Percentiles rank a stretch among this genome's conserved stretches.
Conservation (phyloP, 208 protist genomes). For the Acanthamoeba polyphaga region DNA sequence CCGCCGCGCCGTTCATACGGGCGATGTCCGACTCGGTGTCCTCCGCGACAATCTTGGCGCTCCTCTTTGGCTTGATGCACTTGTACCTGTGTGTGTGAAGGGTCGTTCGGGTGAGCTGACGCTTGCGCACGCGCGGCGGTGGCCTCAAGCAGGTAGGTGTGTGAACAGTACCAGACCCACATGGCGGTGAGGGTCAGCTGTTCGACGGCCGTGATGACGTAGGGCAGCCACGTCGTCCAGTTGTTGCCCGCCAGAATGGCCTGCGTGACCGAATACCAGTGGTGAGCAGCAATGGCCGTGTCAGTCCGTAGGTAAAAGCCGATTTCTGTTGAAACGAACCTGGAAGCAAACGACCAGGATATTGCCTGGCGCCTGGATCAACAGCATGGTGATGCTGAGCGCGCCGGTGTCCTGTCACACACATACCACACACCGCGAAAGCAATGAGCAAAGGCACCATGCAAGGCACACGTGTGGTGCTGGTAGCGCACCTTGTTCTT, state of each 20-base stretch:
- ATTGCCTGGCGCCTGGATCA: conserved; percentile 28
- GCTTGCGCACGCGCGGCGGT: no score
- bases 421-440: background rate
- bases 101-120: no score
- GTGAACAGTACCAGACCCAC: conserved; percentile 2
- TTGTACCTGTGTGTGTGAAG: background rate
- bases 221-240: conserved; percentile 66
- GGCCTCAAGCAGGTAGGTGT: no score
- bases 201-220: conserved; percentile 45
- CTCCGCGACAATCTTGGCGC: background rate
- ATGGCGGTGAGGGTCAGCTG: conserved; percentile 29
- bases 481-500: background rate
- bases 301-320: background rate
- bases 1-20: background rate
- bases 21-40: background rate
- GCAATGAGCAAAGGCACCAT: background rate
- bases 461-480: background rate
- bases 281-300: background rate
- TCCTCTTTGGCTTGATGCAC: background rate
- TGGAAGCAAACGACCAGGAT: conserved; percentile 46
- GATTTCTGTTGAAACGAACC: background rate
- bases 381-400: conserved; percentile 53
- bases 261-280: background rate
- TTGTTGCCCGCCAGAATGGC: conserved; percentile 1
- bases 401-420: background rate